Base-by-base conservation (phyloP, 2,329 filamentous ascomycete genomes). In the Coniella vitis region DNA sequence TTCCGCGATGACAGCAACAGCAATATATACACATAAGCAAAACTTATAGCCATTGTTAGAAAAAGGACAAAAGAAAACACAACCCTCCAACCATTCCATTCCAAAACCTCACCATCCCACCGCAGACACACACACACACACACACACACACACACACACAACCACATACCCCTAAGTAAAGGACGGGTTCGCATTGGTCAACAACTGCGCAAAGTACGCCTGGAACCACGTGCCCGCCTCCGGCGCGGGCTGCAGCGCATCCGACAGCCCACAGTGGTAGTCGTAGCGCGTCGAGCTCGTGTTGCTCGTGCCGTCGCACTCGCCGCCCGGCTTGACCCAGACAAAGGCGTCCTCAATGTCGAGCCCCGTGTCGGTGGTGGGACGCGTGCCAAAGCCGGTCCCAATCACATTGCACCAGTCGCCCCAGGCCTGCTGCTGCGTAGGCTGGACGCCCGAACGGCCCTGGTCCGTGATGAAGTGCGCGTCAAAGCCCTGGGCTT, bases 181-280 rank as follows among this genome's bases (percentile, higher is more conserved):
- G 10, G 74, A 59, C 13, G 76, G 76, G 59, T 77, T 74, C 47
- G 76, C 74, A 55, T 79, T 79, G 47, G 65, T 69, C 48, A 79
- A 68, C 1, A 81, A 66, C 63, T 77, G 73, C 62, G 70, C 74
- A 55, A 80, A 79, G 66, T 79, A 80, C 14, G 70, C 74, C 63
- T 80, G 66, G 64, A 84, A 84, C 83, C 83, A 88, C 9, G 71
- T 67, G 22, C 84, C 84, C 9, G 84, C 83, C 64, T 87, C 81
- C 25, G 84, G 84, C 1, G 84, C 81, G 2, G 83, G 83, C 63
- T 78, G 63, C 38, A 85, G 67, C 2, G 82, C 66, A 55, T 75
- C 73, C 1, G 64, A 53, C 9, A 69, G 64, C 25, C 79, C 78
- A 53, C 76, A 79, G 64, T 76, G 67, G 45, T 51, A 56, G 64